A percentile compares a stretch with the other conserved stretches of the same genome.
phyloP scores from a whole-genome alignment of 805 yeast genomes.

The Yarrowia alimentaria region DNA sequence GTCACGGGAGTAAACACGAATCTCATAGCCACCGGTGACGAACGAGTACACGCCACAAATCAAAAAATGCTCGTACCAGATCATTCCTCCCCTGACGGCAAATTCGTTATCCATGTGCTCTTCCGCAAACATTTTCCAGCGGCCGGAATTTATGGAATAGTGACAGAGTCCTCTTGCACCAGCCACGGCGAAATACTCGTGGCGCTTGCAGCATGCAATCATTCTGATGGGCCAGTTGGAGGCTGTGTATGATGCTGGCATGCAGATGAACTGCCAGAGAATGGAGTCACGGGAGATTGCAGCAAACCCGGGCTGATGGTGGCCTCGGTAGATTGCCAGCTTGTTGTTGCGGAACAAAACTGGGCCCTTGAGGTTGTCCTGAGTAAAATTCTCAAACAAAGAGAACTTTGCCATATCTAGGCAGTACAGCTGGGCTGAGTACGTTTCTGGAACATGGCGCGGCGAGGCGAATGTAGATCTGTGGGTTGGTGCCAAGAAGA shows the following conservation, averaged over 20 bases:
- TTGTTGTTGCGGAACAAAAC: conserved; percentile 44
- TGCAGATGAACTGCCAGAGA: conserved; percentile 48
- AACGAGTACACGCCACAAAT: conserved; percentile 40
- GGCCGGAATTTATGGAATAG: conserved; percentile 43
- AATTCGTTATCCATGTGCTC: conserved; percentile 40
- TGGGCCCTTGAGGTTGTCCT: conserved; percentile 45
- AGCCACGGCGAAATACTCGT: conserved; percentile 50
- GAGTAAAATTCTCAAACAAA: conserved; percentile 30
- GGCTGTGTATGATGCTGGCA: conserved; percentile 49
- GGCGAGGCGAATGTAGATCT: no score
- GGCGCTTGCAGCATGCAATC: conserved; percentile 48
- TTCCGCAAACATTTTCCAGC: conserved; percentile 49
- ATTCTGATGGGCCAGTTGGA: conserved; percentile 47
- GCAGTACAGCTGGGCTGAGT: conserved; percentile 2
- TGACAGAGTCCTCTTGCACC: conserved; percentile 50
- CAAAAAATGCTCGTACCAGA: conserved; percentile 43
- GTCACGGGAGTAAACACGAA: conserved; percentile 43
- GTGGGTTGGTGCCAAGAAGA: conserved; percentile 42
- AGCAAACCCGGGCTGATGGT: conserved; percentile 45
- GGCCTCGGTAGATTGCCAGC: conserved; percentile 48
- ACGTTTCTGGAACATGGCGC: no score
- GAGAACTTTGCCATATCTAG: conserved; percentile 22
- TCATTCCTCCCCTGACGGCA: conserved; percentile 42
- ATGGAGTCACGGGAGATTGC: conserved; percentile 46
- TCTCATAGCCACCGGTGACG: conserved; percentile 32